A percentile compares a stretch with the other conserved stretches of the same genome.
phyloP scores from a whole-genome alignment of 306 rosid genomes.

The Rubus parviflorus region DNA sequence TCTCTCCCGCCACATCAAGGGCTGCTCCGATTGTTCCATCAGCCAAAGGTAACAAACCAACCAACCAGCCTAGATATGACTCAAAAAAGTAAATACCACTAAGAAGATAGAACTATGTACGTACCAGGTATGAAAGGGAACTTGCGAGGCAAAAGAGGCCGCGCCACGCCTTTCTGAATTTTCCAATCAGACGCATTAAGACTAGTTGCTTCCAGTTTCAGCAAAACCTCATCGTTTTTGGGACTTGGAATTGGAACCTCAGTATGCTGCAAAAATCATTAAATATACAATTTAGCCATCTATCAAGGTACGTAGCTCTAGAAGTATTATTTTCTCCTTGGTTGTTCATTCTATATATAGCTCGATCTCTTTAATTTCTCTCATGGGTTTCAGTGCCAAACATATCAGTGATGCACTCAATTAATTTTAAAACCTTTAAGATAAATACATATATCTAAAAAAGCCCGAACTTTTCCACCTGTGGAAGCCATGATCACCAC shows the following conservation, averaged over 20 bases:
- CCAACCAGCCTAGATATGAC: too few species aligned
- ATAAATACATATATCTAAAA: too few species aligned
- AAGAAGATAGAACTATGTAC: too few species aligned
- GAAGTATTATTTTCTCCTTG: background rate
- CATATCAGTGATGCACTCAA: too few species aligned
- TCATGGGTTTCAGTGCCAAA: too few species aligned
- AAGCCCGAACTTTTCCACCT: too few species aligned
- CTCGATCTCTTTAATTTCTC: too few species aligned
- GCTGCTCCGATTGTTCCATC: conserved; percentile 27
- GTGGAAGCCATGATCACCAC: too few species aligned
- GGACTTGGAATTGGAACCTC: conserved; percentile 66
- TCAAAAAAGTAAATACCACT: too few species aligned
- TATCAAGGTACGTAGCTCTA: background rate
- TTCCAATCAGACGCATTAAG: conserved; percentile 75
- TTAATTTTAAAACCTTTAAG: too few species aligned
- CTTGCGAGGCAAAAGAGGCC: conserved; percentile 46
- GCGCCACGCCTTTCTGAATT: conserved; percentile 53
- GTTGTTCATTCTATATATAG: too few species aligned
- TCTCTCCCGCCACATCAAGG: conserved; percentile 67
- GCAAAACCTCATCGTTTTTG: conserved; percentile 45
- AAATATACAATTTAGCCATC: background rate
- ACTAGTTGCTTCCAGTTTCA: conserved; percentile 64
- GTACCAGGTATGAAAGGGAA: conserved; percentile 65
- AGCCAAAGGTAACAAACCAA: too few species aligned
- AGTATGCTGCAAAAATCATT: conserved; percentile 47